Base-by-base conservation (phyloP, 352 stramenopile genomes). In the Pythium periplocum region DNA sequence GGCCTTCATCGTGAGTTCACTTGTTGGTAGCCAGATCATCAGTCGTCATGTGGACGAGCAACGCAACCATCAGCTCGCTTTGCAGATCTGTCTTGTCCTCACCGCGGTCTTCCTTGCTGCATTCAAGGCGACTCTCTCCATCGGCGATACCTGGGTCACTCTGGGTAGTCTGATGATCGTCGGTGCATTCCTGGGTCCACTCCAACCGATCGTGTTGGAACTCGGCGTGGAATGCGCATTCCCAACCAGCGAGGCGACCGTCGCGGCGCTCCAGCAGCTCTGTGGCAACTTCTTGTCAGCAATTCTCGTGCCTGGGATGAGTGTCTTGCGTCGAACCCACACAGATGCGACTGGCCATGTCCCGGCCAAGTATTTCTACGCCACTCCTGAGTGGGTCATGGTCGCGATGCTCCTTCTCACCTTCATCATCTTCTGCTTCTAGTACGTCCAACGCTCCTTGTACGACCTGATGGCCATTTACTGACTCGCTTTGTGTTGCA, bases 281-380 rank as follows among this genome's bases (percentile, higher is more conserved):
- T 89, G 75, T 56, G 80, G 80, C 7, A 91, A 91, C 51, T 85
- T 89, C 30, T 49, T 91, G 2, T 89, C 78, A 31, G 80, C 77
- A 6, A 67, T 86, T 36, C 17, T 82, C 0, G 77, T 90, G 8
- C 80, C 77, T 8, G 64, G 64, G 0, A 51, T 90, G 7, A 83
- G 73, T 51, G 53, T 70, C 3, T 36, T 86, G 8, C 64, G 72
- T 30, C 60, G 71, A 3, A 74, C 56, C 0, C 62, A 75, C 42
- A 66, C 54, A 31, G 68, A 75, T 36, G 45, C 48, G 35, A 66
- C 59, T 1, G 64, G 61, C 12, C 65, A 73, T 32, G 56, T 77
- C 0, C 61, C 68, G 6, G 11, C 37, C 11, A 64, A 62, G 50
- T 68, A 72, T 30, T 76, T 83, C 31, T 85, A 80, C 51, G 66